phyloP scores from a whole-genome alignment of 208 protist species.

The Phytomonas francai region DNA sequence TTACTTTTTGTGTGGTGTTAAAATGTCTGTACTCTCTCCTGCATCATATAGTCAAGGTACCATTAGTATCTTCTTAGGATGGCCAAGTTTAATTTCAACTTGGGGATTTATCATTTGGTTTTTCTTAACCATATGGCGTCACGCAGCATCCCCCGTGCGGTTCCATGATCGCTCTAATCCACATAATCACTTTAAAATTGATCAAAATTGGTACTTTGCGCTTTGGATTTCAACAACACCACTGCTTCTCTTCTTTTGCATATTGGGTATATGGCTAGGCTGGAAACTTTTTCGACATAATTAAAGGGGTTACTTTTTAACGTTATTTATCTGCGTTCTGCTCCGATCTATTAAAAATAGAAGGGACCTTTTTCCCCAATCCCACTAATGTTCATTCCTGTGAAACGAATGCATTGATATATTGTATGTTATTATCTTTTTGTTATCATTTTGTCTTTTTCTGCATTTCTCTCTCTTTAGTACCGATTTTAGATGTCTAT shows the following conservation, averaged over 20 bases:
- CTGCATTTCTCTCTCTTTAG: slow-evolving; percentile 1
- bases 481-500: background rate
- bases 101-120: slow-evolving; percentile 17
- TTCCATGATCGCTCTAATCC: background rate
- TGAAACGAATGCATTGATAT: background rate
- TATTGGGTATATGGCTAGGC: slow-evolving; percentile 20
- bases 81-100: slow-evolving; percentile 12
- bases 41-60: slow-evolving; percentile 11
- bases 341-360: background rate
- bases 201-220: slow-evolving; percentile 15
- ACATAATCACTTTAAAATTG: background rate
- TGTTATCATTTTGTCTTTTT: slow-evolving; percentile 6
- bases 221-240: slow-evolving; percentile 20
- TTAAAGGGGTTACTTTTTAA: slow-evolving; percentile 1
- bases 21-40: background rate
- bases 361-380: background rate
- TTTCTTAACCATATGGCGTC: slow-evolving; percentile 10
- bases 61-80: slow-evolving; percentile 15
- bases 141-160: background rate
- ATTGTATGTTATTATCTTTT: slow-evolving; percentile 3
- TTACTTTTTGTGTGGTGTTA: background rate
- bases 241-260: slow-evolving; percentile 23
- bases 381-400: background rate
- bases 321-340: background rate
- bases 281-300: slow-evolving; percentile 30